Conservation (phyloP, 179 eudicot genomes). For the Pouteria campechiana region DNA sequence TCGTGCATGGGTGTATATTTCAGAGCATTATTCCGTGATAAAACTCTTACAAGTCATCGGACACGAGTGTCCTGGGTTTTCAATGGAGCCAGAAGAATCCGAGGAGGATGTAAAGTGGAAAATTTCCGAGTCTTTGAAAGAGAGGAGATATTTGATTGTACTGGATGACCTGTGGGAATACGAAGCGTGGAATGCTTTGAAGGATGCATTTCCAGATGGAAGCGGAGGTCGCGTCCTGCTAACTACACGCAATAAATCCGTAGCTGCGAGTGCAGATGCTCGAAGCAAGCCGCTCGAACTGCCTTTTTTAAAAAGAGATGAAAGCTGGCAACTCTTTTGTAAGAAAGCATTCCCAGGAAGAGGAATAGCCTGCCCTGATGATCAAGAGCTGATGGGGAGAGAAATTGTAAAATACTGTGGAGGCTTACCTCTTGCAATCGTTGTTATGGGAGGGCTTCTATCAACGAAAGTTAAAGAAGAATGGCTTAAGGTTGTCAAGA, state of each 20-base stretch:
- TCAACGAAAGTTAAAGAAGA: neutral
- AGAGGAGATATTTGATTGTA: constrained; percentile 1
- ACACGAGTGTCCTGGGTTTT: neutral
- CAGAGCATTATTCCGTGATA: constrained; percentile 6
- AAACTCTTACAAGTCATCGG: constrained; percentile 15
- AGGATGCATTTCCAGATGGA: constrained; percentile 1
- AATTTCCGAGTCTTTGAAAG: constrained; percentile 1
- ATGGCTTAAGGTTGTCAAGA: neutral
- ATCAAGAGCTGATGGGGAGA: neutral
- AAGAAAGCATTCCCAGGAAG: neutral
- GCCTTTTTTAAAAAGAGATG: neutral
- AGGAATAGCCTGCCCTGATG: neutral
- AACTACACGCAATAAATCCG: neutral
- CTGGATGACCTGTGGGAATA: constrained; percentile 9
- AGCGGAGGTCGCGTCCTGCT: neutral
- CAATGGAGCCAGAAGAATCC: neutral
- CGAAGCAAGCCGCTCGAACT: neutral
- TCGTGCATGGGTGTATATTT: constrained; percentile 20
- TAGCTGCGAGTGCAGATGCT: neutral
- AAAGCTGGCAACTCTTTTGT: neutral
- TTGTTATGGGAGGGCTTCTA: neutral
- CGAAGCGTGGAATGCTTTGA: constrained; percentile 3
- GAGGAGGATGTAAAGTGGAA: constrained; percentile 5
- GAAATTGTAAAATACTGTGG: neutral
- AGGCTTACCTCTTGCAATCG: neutral